Conservation (phyloP, 2,329 filamentous ascomycete genomes). For the Podosphaera xanthii region DNA sequence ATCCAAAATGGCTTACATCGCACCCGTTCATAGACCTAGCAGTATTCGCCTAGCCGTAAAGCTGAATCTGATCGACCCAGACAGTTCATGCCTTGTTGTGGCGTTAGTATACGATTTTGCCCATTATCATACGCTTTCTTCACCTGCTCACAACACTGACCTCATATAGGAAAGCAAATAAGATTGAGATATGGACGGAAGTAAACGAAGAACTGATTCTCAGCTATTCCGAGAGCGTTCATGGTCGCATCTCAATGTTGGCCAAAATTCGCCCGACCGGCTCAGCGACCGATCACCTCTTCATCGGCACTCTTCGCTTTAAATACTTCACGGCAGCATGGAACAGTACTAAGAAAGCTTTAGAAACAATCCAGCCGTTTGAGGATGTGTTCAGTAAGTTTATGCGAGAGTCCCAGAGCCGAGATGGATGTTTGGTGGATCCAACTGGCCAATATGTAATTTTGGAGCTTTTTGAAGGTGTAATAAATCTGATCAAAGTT, state of each 20-base stretch:
- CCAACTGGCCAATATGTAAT: conserved; percentile 48
- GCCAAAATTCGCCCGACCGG: conserved; percentile 56
- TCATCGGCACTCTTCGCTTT: conserved; percentile 74
- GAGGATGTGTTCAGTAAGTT: conserved; percentile 32
- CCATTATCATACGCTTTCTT: conserved; percentile 4
- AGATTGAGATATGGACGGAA: conserved; percentile 61
- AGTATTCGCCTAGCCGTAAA: conserved; percentile 77
- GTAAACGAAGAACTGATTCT: conserved; percentile 40
- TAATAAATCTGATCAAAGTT: conserved; percentile 40
- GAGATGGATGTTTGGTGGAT: conserved; percentile 66
- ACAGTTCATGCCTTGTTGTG: conserved; percentile 64
- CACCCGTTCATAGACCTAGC: conserved; percentile 77
- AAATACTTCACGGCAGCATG: conserved; percentile 81
- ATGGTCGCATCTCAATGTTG: conserved; percentile 71
- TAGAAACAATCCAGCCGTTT: conserved; percentile 28
- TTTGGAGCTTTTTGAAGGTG: conserved; percentile 44
- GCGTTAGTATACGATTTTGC: conserved; percentile 37
- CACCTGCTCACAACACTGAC: conserved; percentile 2
- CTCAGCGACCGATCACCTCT: conserved; percentile 59
- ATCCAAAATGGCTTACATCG: conserved; percentile 64
- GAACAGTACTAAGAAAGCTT: conserved; percentile 33
- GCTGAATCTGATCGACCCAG: conserved; percentile 47
- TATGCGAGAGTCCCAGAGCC: conserved; percentile 58
- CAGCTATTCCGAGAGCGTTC: conserved; percentile 47
- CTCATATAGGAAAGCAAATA: conserved; percentile 48